Base-by-base conservation (phyloP, 2,329 filamentous ascomycete species). In the Microdochium nivale region DNA sequence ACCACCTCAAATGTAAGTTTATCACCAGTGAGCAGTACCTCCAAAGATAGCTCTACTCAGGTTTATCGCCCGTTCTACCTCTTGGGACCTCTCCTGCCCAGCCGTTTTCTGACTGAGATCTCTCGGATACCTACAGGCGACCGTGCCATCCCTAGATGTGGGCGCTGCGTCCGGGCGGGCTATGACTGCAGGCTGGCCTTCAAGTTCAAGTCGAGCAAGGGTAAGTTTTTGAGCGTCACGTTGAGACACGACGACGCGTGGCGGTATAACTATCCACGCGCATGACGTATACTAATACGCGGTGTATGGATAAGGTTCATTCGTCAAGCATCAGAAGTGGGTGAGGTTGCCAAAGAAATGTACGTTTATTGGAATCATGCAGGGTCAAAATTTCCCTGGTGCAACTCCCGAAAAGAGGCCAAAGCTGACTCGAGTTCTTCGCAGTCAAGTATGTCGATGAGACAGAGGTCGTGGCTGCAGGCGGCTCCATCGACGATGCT, bases 1-100 rank as follows among this genome's bases (percentile, higher is more conserved):
- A 74, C 56, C 73, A 76, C 58, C 59, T 76, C 16, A 74, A 71
- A 65, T 76, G 73, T 72, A 49, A 61, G 70, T 58, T 40, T 16
- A 11, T 30, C 30, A 19, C 19, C 27, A 19, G 24, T 47, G 23
- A 21, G 25, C 25, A 30, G 27, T 30, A 5, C 5, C 5, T 30
- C 11, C 27, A 30, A 5, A 5, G 27, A 30, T 11, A 30, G 5
- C 27, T 30, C n/a, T n/a, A n/a, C n/a, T n/a, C n/a, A n/a, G n/a
- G n/a, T n/a, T n/a, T n/a, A n/a, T n/a, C n/a, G n/a, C n/a, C n/a
- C n/a, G n/a, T n/a, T n/a, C n/a, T n/a, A n/a, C n/a, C n/a, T n/a
- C n/a, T n/a, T n/a, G n/a, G n/a, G n/a, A n/a, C n/a, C n/a, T n/a
- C n/a, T n/a, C n/a, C n/a, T n/a, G n/a, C n/a, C n/a, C n/a, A 62